Evolutionary conservation across 371 early-diverging fungal species (phyloP), one percentile per base, ranked within the genome.

Genomic region (Lichtheimia hyalospora): DNA sequence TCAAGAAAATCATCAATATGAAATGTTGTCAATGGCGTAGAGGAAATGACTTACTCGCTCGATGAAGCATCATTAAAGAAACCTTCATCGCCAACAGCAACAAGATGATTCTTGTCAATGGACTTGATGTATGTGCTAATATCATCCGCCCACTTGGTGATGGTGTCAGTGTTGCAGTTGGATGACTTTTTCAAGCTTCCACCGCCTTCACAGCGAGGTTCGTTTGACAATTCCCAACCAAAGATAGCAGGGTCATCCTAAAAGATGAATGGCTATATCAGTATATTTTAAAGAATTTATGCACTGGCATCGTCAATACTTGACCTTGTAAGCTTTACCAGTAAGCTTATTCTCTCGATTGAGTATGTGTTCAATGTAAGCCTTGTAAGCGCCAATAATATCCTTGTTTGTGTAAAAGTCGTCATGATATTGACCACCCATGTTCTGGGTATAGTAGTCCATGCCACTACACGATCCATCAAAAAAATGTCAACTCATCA

Each of bases 71-170:
- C 6, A 21, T 57, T 57, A 15, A 57, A 49, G 39, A 57, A 57
- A n/a, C 57, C 57, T 57, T 57, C 57, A 49, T 57, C 57, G 21
- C 57, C 57, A 49, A 57, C n/a, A 49, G 46, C 57, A 0, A 57
- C 57, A 7, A 57, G 44, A 49, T 57, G 57, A n/a, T 57, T 57
- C 12, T 18, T 48, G 21, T 57, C 57, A 49, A 57, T 48, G 24
- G 57, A 57, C 14, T 57, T 57, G 57, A 57, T 57, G 23, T 57
- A 44, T 2, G 27, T 49, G 15, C 46, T 44, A n/a, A 57, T 57
- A 14, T 57, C 40, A 20, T 57, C 49, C 6, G 42, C 49, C 57
- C 57, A 57, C 3, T 39, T 13, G 27, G 57, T 57, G 13, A 42
- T 57, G 4, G 44, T 49, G 25, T 25, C 34, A 14, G 57, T 43